Percentiles rank a stretch among this genome's conserved stretches.
phyloP scores from a whole-genome alignment of 1,284 basidiomycete species.

The Trichosporon sp. region DNA sequence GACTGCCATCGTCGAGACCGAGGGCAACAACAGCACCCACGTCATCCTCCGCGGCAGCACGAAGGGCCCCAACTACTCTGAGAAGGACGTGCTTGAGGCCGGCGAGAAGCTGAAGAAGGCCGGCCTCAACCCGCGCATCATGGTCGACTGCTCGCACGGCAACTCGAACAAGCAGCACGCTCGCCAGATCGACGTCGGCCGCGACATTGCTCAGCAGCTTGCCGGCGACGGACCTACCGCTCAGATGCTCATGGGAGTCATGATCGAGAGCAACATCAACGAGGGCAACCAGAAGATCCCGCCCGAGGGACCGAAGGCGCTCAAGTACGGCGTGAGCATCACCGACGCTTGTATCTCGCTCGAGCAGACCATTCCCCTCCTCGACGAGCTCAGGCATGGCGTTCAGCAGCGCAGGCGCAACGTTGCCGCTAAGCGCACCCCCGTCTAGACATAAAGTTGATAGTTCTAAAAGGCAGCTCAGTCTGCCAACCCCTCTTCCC shows the following conservation, averaged over 20 bases:
- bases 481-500: background rate
- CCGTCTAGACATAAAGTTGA: background rate
- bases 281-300: slow-evolving; percentile 78
- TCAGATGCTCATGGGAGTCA: slow-evolving; percentile 83
- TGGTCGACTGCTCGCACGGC: slow-evolving; percentile 90
- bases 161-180: slow-evolving; percentile 59
- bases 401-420: slow-evolving; percentile 63
- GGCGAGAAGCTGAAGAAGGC: slow-evolving; percentile 72
- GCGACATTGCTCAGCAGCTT: slow-evolving; percentile 59
- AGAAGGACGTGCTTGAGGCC: slow-evolving; percentile 70
- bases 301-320: slow-evolving; percentile 62
- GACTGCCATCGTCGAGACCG: slow-evolving; percentile 84
- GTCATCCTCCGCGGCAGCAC: slow-evolving; percentile 83
- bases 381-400: slow-evolving; percentile 74
- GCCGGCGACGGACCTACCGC: slow-evolving; percentile 62
- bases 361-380: slow-evolving; percentile 72
- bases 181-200: slow-evolving; percentile 54
- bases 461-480: background rate
- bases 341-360: slow-evolving; percentile 74
- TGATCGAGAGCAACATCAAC: slow-evolving; percentile 92
- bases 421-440: slow-evolving; percentile 33
- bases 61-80: slow-evolving; percentile 77
- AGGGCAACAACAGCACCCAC: slow-evolving; percentile 52
- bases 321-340: slow-evolving; percentile 70
- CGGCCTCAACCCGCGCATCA: slow-evolving; percentile 69